Base-by-base conservation (phyloP, 2,329 filamentous ascomycete species). In the Talaromyces marneffei region DNA sequence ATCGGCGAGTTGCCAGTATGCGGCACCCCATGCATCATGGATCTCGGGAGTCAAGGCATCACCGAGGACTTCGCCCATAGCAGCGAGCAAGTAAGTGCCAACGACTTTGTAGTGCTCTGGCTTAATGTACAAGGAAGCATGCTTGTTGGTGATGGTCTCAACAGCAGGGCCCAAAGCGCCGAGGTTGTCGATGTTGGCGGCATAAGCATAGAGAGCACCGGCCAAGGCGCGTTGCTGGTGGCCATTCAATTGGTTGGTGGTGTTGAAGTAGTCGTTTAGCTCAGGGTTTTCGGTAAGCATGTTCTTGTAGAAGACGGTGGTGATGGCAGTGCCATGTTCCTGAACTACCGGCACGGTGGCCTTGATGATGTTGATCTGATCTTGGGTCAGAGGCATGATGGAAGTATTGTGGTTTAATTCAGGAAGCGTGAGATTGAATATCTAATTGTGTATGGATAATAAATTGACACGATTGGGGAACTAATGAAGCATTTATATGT, bases 81-180 rank as follows among this genome's bases (percentile, higher is more conserved):
- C 85, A 8, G 78, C 78, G 16, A 91, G 79, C 10, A 91, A 79
- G 67, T 88, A 84, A 66, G 83, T 82, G 52, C 86, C 88, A 2
- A 91, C 87, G 33, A 89, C 81, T 37, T 80, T 80, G 71, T 91
- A 91, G 63, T 90, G 87, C 57, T 88, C 85, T 0, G 87, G 81
- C 53, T 76, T 79, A 67, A 91, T 84, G 64, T 83, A 83, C 1
- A 91, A 78, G 2, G 84, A 87, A 65, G 83, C 87, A 72, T 91
- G 88, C 73, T 90, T 91, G 70, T 90, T 85, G 69, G 85, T 87
- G 63, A 92, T 91, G 67, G 85, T 84, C 72, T 89, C 86, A 5
- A 84, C 71, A 0, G 80, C 77, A 0, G 82, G 78, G 7, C 71
- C 71, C 4, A 91, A 79, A 31, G 78, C 81, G 50, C 79, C 82